A percentile compares a stretch with the other conserved stretches of the same genome.
phyloP scores from a whole-genome alignment of 345 rosid genomes.

The Raphanus raphanistrum region DNA sequence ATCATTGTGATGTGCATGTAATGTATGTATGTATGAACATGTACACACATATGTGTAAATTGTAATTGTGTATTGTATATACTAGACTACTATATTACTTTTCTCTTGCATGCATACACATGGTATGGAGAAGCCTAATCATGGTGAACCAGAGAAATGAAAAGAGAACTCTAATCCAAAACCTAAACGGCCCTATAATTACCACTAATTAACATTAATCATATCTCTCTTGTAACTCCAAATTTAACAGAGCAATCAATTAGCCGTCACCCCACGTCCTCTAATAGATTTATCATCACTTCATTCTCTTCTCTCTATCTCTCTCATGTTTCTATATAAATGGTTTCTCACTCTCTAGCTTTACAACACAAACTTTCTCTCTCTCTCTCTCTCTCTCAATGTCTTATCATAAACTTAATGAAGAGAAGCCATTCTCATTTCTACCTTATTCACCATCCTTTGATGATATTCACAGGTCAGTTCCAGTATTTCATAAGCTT shows the following conservation, averaged over 20 bases:
- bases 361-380: neutral
- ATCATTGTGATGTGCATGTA: slow-evolving; percentile 4
- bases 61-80: neutral
- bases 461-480: slow-evolving; percentile 20
- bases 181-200: slow-evolving; percentile 31
- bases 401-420: slow-evolving; percentile 23
- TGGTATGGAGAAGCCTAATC: neutral
- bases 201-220: slow-evolving; percentile 41
- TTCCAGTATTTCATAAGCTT: neutral
- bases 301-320: slow-evolving; percentile 8
- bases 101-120: slow-evolving; percentile 24
- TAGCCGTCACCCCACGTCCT: slow-evolving; percentile 39
- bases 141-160: slow-evolving; percentile 16
- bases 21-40: neutral
- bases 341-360: slow-evolving; percentile 18
- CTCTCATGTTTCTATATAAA: slow-evolving; percentile 20
- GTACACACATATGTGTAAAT: neutral
- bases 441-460: slow-evolving; percentile 10
- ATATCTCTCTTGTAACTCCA: slow-evolving; percentile 40
- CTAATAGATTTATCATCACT: slow-evolving; percentile 30
- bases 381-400: slow-evolving; percentile 14
- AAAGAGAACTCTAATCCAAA: slow-evolving; percentile 40
- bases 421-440: slow-evolving; percentile 27
- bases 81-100: neutral
- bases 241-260: slow-evolving; percentile 30